A percentile compares a stretch with the other conserved stretches of the same genome.
Evolutionary conservation across 2,329 filamentous ascomycete genomes (phyloP).

Genomic region (Xylariaceae sp.): DNA sequence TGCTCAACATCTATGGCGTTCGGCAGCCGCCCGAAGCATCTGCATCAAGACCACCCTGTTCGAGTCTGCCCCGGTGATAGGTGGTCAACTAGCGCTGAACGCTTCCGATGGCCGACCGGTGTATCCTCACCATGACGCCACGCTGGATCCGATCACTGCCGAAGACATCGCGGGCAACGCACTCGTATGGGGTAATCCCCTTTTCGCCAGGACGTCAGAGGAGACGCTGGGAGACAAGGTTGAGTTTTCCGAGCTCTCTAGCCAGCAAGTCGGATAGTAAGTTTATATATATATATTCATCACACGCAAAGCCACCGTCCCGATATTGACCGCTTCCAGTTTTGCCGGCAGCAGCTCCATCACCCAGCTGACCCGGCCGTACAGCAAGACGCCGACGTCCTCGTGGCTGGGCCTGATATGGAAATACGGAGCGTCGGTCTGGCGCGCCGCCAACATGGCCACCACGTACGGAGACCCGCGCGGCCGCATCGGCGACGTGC

Average conservation of each 20-base stretch:
- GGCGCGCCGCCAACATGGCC: slow-evolving; percentile 17
- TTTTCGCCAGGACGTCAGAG: slow-evolving; percentile 30
- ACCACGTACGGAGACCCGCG: slow-evolving; percentile 15
- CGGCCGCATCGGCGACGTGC: slow-evolving; percentile 12
- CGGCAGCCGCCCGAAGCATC: slow-evolving; percentile 4
- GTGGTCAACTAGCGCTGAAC: slow-evolving; percentile 27
- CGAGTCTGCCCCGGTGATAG: slow-evolving; percentile 25
- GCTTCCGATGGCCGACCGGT: slow-evolving; percentile 17
- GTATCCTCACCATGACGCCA: slow-evolving; percentile 25
- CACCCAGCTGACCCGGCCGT: slow-evolving; percentile 23
- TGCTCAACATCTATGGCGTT: slow-evolving; percentile 24
- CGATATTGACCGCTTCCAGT: slow-evolving; percentile 12
- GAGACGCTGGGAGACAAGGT: slow-evolving; percentile 19
- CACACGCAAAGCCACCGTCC: background rate
- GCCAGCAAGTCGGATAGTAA: slow-evolving; percentile 30
- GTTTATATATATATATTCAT: slow-evolving; percentile 1
- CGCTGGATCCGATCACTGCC: slow-evolving; percentile 27
- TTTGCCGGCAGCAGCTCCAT: slow-evolving; percentile 15
- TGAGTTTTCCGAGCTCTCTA: slow-evolving; percentile 21
- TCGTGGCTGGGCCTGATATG: slow-evolving; percentile 25
- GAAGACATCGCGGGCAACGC: slow-evolving; percentile 31
- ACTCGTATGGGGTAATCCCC: slow-evolving; percentile 26
- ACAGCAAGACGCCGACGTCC: slow-evolving; percentile 19
- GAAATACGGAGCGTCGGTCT: slow-evolving; percentile 27
- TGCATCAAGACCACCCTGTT: slow-evolving; percentile 29